phyloP scores from a whole-genome alignment of 495 filamentous ascomycete genomes.

The Xylaria intraflava region DNA sequence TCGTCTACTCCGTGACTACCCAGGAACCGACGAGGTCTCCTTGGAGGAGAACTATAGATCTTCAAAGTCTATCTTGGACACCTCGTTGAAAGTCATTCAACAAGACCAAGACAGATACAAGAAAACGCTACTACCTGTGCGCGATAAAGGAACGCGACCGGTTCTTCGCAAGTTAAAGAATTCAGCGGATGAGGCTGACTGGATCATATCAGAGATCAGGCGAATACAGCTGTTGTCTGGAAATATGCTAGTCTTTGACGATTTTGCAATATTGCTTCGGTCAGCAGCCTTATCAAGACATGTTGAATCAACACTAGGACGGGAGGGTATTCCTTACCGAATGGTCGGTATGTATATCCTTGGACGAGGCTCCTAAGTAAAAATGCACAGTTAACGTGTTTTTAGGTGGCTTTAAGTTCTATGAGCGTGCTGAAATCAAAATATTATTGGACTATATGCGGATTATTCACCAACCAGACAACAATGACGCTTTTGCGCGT shows the following conservation, averaged over 20 bases:
- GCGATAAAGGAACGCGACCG: conserved; percentile 72
- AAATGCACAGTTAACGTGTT: neutral
- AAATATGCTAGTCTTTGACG: conserved; percentile 61
- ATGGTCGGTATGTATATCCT: conserved; percentile 65
- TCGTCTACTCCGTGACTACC: conserved; percentile 68
- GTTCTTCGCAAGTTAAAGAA: conserved; percentile 73
- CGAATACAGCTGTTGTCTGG: conserved; percentile 66
- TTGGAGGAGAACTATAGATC: conserved; percentile 97
- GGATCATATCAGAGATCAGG: conserved; percentile 84
- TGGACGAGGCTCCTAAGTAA: neutral
- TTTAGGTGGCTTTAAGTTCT: conserved; percentile 70
- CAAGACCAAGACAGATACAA: conserved; percentile 76
- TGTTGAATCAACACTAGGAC: conserved; percentile 78
- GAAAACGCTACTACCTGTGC: conserved; percentile 74
- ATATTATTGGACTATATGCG: conserved; percentile 82
- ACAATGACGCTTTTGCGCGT: conserved; percentile 79
- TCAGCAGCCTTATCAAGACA: conserved; percentile 77
- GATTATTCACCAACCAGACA: conserved; percentile 75
- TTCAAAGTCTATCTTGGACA: conserved; percentile 76
- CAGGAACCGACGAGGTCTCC: conserved; percentile 70
- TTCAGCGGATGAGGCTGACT: conserved; percentile 70
- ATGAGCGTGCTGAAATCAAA: conserved; percentile 88
- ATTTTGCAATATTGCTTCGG: conserved; percentile 81
- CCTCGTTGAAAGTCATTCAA: conserved; percentile 82
- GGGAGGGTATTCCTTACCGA: conserved; percentile 78